phyloP scores from a whole-genome alignment of 2,329 filamentous ascomycete species.

The Colletotrichum salicis region DNA sequence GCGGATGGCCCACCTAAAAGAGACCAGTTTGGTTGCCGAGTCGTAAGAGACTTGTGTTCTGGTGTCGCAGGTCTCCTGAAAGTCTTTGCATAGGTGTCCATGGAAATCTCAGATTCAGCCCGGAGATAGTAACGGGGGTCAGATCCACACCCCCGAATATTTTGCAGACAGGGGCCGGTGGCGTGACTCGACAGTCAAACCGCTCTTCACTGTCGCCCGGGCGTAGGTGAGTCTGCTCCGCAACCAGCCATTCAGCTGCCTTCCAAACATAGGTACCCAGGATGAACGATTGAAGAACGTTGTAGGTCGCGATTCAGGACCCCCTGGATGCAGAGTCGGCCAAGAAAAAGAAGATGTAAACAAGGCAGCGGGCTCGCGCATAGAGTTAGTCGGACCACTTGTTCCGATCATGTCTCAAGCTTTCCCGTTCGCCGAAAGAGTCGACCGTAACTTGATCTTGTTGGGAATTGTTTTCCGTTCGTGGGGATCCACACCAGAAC shows the following conservation, averaged over 20 bases:
- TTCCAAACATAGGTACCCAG: not conserved
- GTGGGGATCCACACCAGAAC: not conserved
- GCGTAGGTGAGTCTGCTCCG: slow-evolving; percentile 11
- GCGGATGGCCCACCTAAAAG: not conserved
- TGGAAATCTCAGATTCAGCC: slow-evolving; percentile 19
- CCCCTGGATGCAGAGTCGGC: not conserved
- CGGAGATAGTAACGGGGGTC: slow-evolving; percentile 19
- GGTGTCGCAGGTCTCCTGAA: not conserved
- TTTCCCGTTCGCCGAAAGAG: not conserved
- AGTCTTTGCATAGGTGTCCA: slow-evolving; percentile 15
- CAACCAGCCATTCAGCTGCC: slow-evolving; percentile 17
- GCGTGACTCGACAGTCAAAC: slow-evolving; percentile 20
- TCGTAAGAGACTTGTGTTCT: not conserved
- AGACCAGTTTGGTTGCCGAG: not conserved
- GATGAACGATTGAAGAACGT: slow-evolving; percentile 1
- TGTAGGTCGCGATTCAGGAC: slow-evolving; percentile 17
- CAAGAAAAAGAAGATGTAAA: slow-evolving; percentile 2
- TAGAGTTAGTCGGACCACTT: slow-evolving; percentile 1
- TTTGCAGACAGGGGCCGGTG: slow-evolving; percentile 26
- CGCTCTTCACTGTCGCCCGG: slow-evolving; percentile 11
- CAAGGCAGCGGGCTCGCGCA: slow-evolving; percentile 19
- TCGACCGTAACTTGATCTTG: not conserved
- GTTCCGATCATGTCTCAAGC: not conserved
- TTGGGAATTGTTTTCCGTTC: not conserved
- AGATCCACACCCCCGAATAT: slow-evolving; percentile 1